Evolutionary conservation across 768 basidiomycete genomes (phyloP).

Genomic region (Goffeauzyma gilvescens): DNA sequence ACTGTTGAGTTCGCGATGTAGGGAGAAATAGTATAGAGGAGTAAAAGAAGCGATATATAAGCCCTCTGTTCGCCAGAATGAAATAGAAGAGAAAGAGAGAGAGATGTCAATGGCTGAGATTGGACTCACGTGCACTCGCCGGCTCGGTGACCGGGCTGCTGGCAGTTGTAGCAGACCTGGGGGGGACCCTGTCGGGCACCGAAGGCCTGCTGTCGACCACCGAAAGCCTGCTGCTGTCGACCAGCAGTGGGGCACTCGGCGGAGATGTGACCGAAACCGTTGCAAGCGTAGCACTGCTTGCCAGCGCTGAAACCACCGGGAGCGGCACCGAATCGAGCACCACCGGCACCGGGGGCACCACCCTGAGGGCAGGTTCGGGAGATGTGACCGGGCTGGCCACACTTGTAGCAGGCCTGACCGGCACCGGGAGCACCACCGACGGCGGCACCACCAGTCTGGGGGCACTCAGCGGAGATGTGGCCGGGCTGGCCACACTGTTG

Average conservation of each 20-base stretch:
- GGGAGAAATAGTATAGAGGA: too few relatives aligned
- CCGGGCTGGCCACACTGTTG: constrained; percentile 27
- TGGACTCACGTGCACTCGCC: constrained; percentile 9
- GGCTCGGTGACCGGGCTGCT: constrained; percentile 14
- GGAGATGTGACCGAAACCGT: constrained; percentile 29
- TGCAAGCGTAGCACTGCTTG: constrained; percentile 12
- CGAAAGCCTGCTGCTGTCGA: neutral
- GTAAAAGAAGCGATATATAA: neutral
- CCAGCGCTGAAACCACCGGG: constrained; percentile 17
- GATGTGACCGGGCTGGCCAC: constrained; percentile 31
- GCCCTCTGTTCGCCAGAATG: neutral
- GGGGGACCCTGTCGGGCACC: neutral
- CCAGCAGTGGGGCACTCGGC: constrained; percentile 23
- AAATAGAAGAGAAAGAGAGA: neutral
- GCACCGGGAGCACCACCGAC: constrained; percentile 17
- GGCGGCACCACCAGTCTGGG: constrained; percentile 19
- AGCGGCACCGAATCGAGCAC: constrained; percentile 16
- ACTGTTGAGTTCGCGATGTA: too few relatives aligned
- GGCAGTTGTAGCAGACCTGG: constrained; percentile 13
- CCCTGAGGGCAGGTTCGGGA: constrained; percentile 29
- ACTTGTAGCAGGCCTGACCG: constrained; percentile 31
- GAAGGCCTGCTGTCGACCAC: neutral
- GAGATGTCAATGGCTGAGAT: too few relatives aligned
- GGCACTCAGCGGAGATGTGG: constrained; percentile 29
- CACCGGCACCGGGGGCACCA: constrained; percentile 17